Evolutionary conservation across 2,329 filamentous ascomycete species (phyloP).

Genomic region (Didymella pomorum): DNA sequence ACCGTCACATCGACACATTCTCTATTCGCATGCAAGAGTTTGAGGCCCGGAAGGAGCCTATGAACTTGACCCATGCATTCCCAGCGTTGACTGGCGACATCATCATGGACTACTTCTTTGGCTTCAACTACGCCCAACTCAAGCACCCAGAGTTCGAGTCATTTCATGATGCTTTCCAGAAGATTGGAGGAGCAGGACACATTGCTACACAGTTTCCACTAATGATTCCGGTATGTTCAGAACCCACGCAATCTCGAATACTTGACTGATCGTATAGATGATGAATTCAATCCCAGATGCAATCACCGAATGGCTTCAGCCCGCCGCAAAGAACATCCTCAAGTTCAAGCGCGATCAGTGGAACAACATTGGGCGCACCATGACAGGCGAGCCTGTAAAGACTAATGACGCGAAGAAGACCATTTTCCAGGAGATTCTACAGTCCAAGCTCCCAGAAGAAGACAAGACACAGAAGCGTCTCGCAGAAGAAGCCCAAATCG

Average conservation of each 20-base stretch:
- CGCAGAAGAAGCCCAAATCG: constrained; percentile 50
- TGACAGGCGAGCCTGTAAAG: constrained; percentile 40
- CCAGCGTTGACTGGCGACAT: constrained; percentile 56
- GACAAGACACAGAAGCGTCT: constrained; percentile 52
- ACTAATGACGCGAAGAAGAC: constrained; percentile 45
- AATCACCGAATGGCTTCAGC: constrained; percentile 42
- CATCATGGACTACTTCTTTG: constrained; percentile 55
- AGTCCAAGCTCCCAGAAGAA: constrained; percentile 37
- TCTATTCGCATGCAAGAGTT: constrained; percentile 42
- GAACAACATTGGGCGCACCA: constrained; percentile 36
- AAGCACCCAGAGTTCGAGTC: constrained; percentile 46
- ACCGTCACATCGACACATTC: constrained; percentile 46
- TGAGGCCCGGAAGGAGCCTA: constrained; percentile 39
- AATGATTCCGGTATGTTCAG: constrained; percentile 38
- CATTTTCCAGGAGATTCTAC: constrained; percentile 47
- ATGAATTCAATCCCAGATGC: constrained; percentile 45
- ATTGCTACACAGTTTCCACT: constrained; percentile 45
- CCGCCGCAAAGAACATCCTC: constrained; percentile 42
- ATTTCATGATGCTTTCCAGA: constrained; percentile 47
- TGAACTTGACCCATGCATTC: constrained; percentile 46
- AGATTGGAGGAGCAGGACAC: constrained; percentile 42
- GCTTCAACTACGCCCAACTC: constrained; percentile 46
- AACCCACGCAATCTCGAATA: background rate
- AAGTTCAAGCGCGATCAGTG: constrained; percentile 44
- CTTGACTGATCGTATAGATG: constrained; percentile 24